Evolutionary conservation across 495 filamentous ascomycete genomes (phyloP).

Genomic region (Hyaloscypha finlandica): DNA sequence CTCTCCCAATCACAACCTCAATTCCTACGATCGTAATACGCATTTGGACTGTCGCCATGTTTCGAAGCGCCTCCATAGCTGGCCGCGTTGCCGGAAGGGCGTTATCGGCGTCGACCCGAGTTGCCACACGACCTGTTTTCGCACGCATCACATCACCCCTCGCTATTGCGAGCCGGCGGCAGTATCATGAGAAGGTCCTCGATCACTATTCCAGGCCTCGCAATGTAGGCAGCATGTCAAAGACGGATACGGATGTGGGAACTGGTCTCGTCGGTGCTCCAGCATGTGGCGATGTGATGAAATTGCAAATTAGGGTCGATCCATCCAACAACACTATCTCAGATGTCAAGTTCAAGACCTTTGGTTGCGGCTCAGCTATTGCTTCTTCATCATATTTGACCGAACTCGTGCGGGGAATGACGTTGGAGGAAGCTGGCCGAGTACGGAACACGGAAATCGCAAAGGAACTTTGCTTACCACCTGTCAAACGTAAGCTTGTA

Average conservation of each 20-base stretch:
- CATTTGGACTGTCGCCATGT: conserved; percentile 42
- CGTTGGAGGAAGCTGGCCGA: conserved; percentile 86
- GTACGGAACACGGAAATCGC: conserved; percentile 97
- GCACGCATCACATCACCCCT: conserved; percentile 34
- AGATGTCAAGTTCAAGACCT: conserved; percentile 98
- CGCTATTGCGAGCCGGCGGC: conserved; percentile 40
- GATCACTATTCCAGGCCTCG: conserved; percentile 94
- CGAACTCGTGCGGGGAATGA: conserved; percentile 92
- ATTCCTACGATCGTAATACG: neutral
- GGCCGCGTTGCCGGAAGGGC: conserved; percentile 49
- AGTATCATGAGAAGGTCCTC: conserved; percentile 68
- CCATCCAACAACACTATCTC: conserved; percentile 83
- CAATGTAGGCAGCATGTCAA: conserved; percentile 91
- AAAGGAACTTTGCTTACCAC: conserved; percentile 91
- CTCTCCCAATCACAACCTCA: neutral
- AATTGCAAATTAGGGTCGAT: conserved; percentile 97
- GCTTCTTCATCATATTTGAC: conserved; percentile 88
- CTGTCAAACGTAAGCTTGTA: conserved; percentile 80
- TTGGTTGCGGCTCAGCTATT: conserved; percentile 96
- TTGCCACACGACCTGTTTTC: conserved; percentile 41
- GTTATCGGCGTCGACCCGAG: conserved; percentile 46
- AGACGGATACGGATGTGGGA: conserved; percentile 85
- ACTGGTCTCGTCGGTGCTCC: conserved; percentile 93
- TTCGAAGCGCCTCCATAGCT: conserved; percentile 52
- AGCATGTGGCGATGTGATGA: conserved; percentile 91